A percentile compares a stretch with the other conserved stretches of the same genome.
phyloP scores from a whole-genome alignment of 2,329 filamentous ascomycete genomes.

The Beauveria asiatica region DNA sequence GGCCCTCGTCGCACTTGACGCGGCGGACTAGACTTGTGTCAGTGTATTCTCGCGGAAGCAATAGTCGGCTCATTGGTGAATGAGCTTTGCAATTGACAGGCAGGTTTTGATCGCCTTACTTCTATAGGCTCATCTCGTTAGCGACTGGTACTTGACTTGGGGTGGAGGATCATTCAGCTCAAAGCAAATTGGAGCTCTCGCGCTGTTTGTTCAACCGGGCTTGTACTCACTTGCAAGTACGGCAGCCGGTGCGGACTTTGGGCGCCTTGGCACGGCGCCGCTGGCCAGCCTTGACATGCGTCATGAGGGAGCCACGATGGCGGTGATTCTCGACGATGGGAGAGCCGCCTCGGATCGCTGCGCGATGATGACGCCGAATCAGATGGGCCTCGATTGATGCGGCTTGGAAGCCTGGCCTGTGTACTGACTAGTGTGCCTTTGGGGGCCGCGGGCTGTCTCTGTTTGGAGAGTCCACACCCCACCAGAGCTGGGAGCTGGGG shows the following conservation, averaged over 20 bases:
- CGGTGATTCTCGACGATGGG: not conserved
- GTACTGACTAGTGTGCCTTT: not conserved
- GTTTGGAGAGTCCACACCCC: not conserved
- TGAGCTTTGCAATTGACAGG: not conserved
- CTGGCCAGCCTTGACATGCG: conserved; percentile 12
- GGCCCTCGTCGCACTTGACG: conserved; percentile 11
- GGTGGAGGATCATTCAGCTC: not conserved
- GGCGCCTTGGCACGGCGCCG: conserved; percentile 11
- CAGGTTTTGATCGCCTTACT: not conserved
- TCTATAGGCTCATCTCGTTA: not conserved
- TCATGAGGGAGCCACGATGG: conserved; percentile 8
- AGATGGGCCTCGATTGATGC: no score
- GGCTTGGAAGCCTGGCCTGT: not conserved
- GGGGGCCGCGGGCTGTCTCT: not conserved
- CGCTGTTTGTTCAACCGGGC: no score
- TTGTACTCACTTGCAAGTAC: conserved; percentile 11
- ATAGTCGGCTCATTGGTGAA: not conserved
- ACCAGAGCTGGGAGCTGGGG: not conserved
- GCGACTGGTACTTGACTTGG: not conserved
- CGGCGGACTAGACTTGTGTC: conserved; percentile 2
- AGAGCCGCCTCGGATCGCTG: not conserved
- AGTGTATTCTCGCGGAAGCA: not conserved
- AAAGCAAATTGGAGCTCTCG: not conserved
- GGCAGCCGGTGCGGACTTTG: conserved; percentile 12
- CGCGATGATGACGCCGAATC: not conserved